Conservation (phyloP, 352 stramenopile species). For the Globisporangium barbulae region DNA sequence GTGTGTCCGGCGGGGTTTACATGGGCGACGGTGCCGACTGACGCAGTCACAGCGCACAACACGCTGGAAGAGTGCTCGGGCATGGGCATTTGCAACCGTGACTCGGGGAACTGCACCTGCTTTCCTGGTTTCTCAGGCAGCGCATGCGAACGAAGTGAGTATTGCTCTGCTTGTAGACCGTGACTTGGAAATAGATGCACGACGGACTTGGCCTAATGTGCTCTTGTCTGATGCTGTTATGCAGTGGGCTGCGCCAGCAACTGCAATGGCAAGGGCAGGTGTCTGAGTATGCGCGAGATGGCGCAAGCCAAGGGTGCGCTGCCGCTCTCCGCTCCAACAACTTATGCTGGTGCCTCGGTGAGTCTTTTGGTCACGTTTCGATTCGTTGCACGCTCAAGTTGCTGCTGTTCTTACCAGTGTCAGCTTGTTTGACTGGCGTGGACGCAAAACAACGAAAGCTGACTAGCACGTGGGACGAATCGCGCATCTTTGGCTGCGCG, state of each 20-base stretch:
- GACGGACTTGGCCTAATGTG: background rate
- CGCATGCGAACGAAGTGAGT: slow-evolving; percentile 76
- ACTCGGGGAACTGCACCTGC: slow-evolving; percentile 69
- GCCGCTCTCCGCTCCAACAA: slow-evolving; percentile 66
- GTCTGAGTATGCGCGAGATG: slow-evolving; percentile 83
- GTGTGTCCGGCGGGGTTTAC: slow-evolving; percentile 50
- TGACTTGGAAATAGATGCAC: background rate
- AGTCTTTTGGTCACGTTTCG: background rate
- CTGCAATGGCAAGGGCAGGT: slow-evolving; percentile 69
- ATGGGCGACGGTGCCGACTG: slow-evolving; percentile 50
- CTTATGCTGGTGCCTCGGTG: slow-evolving; percentile 40
- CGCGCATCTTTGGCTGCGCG: slow-evolving; percentile 87
- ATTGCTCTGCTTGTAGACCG: background rate
- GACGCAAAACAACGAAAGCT: slow-evolving; percentile 18
- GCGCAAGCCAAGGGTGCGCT: slow-evolving; percentile 51
- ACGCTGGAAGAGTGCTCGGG: slow-evolving; percentile 81
- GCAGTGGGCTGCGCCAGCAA: slow-evolving; percentile 64
- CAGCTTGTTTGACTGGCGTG: too few relatives aligned
- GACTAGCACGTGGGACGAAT: slow-evolving; percentile 87
- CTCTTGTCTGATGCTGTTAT: background rate
- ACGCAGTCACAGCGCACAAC: slow-evolving; percentile 34
- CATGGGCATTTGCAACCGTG: slow-evolving; percentile 82
- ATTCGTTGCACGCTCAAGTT: too few relatives aligned
- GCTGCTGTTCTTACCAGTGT: too few relatives aligned
- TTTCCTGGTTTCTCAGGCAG: slow-evolving; percentile 76